A percentile compares a stretch with the other conserved stretches of the same genome.
Conservation (phyloP, 805 yeast species). For the Kazachstania kunashirensis region DNA sequence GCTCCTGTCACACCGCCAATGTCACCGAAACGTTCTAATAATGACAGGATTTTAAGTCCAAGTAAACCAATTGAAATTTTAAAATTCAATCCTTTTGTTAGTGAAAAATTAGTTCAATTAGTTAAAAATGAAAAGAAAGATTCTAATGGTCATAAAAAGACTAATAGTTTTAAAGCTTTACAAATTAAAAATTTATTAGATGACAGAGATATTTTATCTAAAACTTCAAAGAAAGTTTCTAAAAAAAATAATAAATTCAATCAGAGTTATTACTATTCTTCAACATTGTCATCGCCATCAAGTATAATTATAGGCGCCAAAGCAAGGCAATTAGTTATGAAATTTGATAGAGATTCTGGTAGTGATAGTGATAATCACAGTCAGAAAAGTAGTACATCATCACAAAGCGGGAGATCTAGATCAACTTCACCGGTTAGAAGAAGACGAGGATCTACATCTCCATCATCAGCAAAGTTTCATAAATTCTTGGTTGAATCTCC, state of each 20-base stretch:
- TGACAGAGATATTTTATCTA: slow-evolving; percentile 24
- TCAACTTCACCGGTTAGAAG: slow-evolving; percentile 5
- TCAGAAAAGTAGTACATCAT: not conserved
- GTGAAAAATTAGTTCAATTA: slow-evolving; percentile 21
- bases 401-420: slow-evolving; percentile 1
- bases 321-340: slow-evolving; percentile 11
- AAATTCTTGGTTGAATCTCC: slow-evolving; percentile 18
- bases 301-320: not conserved
- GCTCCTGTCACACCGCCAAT: slow-evolving; percentile 29
- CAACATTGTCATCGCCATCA: slow-evolving; percentile 11
- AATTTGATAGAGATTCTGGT: slow-evolving; percentile 8
- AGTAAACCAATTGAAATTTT: not conserved
- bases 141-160: slow-evolving; percentile 22
- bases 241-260: slow-evolving; percentile 1
- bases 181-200: slow-evolving; percentile 26
- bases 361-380: not conserved
- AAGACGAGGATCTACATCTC: slow-evolving; percentile 5
- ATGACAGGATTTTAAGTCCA: not conserved
- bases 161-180: slow-evolving; percentile 30
- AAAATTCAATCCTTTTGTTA: slow-evolving; percentile 12
- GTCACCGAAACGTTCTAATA: slow-evolving; percentile 10
- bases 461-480: slow-evolving; percentile 14
- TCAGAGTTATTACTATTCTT: slow-evolving; percentile 2
- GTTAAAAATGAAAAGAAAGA: slow-evolving; percentile 15
- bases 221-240: slow-evolving; percentile 12